These are phyloP conservation scores for Plasmodium coatneyi DNA, from an alignment of 169 alveolate genomes.

Conservation along the genomic window DNA sequence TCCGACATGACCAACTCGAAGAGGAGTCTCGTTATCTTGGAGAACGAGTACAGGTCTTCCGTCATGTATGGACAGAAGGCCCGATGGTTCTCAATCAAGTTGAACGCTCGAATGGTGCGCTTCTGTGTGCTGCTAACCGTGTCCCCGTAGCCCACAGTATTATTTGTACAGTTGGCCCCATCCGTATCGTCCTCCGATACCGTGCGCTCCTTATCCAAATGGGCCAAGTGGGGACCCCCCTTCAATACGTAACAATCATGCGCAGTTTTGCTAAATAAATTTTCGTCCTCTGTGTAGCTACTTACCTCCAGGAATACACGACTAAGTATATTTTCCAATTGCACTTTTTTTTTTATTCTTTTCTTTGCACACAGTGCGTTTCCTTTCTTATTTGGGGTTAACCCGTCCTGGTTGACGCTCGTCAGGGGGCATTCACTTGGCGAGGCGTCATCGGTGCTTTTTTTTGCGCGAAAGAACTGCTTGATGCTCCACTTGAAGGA, in stretches of 20 bases:
- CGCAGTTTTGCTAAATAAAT: slow-evolving; percentile 11
- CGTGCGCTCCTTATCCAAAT: background rate
- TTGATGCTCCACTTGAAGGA: slow-evolving; percentile 35
- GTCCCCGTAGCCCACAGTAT: background rate
- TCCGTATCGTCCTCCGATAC: background rate
- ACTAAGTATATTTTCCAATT: background rate
- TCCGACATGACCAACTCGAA: slow-evolving; percentile 60
- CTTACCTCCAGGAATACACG: slow-evolving; percentile 8
- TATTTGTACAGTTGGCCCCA: background rate
- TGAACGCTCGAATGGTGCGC: slow-evolving; percentile 22
- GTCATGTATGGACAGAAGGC: slow-evolving; percentile 60
- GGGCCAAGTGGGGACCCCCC: background rate
- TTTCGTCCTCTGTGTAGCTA: slow-evolving; percentile 12
- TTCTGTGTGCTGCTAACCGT: background rate
- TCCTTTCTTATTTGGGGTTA: background rate
- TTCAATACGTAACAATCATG: slow-evolving; percentile 34
- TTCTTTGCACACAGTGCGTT: background rate
- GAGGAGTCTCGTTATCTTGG: slow-evolving; percentile 59
- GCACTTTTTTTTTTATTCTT: background rate
- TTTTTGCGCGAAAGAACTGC: slow-evolving; percentile 26
- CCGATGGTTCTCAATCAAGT: slow-evolving; percentile 58
- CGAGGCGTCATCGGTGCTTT: background rate
- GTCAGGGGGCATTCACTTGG: background rate
- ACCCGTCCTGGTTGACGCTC: background rate
- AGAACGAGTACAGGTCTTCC: slow-evolving; percentile 64